Base-by-base conservation (phyloP, 164 flowering plant species). In the Chimonanthus salicifolius region DNA sequence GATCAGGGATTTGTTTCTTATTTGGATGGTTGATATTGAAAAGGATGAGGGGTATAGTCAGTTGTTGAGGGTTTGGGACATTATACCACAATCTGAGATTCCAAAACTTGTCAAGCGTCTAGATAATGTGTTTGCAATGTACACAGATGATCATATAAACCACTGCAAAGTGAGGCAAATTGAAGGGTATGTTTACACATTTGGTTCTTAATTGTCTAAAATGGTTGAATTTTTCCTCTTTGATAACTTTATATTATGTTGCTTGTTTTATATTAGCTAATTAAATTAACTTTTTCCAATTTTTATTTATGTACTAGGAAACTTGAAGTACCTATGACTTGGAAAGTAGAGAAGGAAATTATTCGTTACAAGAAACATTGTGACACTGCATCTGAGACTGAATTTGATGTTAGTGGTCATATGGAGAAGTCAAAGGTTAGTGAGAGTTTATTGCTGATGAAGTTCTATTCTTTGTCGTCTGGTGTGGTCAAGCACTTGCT, bases 371-470 rank as follows among this genome's bases (percentile, higher is more conserved):
- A 85, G 80, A 76, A 65, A 68, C 6, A 33, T 21, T 62, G 44
- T 47, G 46, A 49, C 65, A 54, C 21, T 75, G 85, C 74, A 49
- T 3, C 62, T 13, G 74, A 71, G 63, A 50, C 71, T 43, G 68
- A 62, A 10, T 58, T 49, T 15, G 87, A 83, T 21, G 76, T 78
- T 16, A 77, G 80, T 72, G 81, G 45, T 63, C 86, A 76, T 74
- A 83, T 87, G 74, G 94, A 93, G 79, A 91, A 87, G 72, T 84
- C 92, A 1, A 89, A 83, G 70, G 89, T 90, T 49, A 88, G 78
- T 44, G 97, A 91, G 62, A 91, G 97, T 80, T 75, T 91, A 73
- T 63, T 89, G 71, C 74, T 91, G 64, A 90, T 93, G 98, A 93
- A 93, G 64, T 93, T 93, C 79, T 91, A 91, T 75, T 78, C 93